Conservation (phyloP, 768 basidiomycete genomes). For the Fomitopsis serialis region DNA sequence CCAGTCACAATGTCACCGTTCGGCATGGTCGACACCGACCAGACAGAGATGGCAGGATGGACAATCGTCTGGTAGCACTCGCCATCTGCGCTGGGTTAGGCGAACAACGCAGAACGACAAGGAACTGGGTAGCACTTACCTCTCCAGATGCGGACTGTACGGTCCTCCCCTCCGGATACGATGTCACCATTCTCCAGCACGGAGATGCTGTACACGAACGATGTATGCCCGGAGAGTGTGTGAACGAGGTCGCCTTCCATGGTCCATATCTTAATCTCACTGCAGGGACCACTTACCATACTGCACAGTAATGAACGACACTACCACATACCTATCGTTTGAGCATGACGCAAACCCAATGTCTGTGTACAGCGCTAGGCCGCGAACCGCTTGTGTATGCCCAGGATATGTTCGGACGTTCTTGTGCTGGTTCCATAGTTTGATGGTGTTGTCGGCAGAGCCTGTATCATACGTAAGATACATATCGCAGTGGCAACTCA, state of each 20-base stretch:
- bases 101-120: not conserved
- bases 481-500: not conserved
- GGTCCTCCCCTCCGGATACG: conserved; percentile 92
- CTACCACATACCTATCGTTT: conserved; percentile 72
- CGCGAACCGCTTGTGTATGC: conserved; percentile 90
- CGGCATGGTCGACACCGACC: conserved; percentile 84
- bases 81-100: conserved; percentile 48
- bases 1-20: conserved; percentile 93
- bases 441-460: conserved; percentile 94
- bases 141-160: conserved; percentile 87
- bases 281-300: conserved; percentile 23
- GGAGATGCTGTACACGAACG: conserved; percentile 90
- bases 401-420: conserved; percentile 71
- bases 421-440: conserved; percentile 80
- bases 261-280: conserved; percentile 92
- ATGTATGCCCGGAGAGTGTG: conserved; percentile 89
- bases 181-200: conserved; percentile 78
- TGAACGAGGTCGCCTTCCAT: conserved; percentile 73
- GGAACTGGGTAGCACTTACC: conserved; percentile 38
- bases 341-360: conserved; percentile 94
- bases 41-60: conserved; percentile 96
- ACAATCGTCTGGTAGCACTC: conserved; percentile 85
- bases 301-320: not conserved
- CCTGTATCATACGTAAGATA: conserved; percentile 35
- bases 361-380: conserved; percentile 72